Evolutionary conservation across 495 filamentous ascomycete genomes (phyloP), one percentile per base, ranked within the genome.

Genomic region (Trichoderma virens): DNA sequence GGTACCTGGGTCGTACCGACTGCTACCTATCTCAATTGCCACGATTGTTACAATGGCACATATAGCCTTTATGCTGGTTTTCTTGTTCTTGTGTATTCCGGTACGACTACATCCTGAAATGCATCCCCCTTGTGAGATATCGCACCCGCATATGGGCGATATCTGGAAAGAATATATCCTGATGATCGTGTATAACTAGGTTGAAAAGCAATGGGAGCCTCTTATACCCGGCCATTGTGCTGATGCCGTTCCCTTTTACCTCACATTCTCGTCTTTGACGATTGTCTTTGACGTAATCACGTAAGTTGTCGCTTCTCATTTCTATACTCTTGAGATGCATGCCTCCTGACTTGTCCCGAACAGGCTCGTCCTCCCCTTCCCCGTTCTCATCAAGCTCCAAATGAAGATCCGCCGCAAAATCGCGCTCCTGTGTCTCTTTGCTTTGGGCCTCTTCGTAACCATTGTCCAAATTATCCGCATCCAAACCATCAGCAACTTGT

Each of bases 401-500:
- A 73, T 83, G 38, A 73, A 70, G 23, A 62, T 60, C 16, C 72
- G 71, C 16, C 76, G 73, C 59, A 76, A 82, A 68, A 20, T 79
- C 28, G 69, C 80, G 45, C 73, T 84, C 1, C 70, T 74, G 23
- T 73, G 71, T 59, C 70, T 84, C 64, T 83, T 82, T 70, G 73
- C 76, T 25, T 73, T 84, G 20, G 80, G 79, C 60, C 73, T 81
- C 64, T 85, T 85, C 72, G 73, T 83, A 59, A 82, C 82, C 25
- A 65, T 79, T 63, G 82, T 81, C 64, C 80, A 84, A 67, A 78
- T 83, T 62, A 76, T 83, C 64, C 81, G 82, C 39, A 81, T 85
- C 64, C 76, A 81, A 67, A 80, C 71, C 28, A 72, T 84, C 56
- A 75, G 73, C 31, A 70, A 71, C 45, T 72, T 82, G 2, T 62